A percentile compares a stretch with the other conserved stretches of the same genome.
These are phyloP conservation scores for Auricularia auricula-judae DNA, from an alignment of 768 basidiomycete species.

Conservation along the genomic window DNA sequence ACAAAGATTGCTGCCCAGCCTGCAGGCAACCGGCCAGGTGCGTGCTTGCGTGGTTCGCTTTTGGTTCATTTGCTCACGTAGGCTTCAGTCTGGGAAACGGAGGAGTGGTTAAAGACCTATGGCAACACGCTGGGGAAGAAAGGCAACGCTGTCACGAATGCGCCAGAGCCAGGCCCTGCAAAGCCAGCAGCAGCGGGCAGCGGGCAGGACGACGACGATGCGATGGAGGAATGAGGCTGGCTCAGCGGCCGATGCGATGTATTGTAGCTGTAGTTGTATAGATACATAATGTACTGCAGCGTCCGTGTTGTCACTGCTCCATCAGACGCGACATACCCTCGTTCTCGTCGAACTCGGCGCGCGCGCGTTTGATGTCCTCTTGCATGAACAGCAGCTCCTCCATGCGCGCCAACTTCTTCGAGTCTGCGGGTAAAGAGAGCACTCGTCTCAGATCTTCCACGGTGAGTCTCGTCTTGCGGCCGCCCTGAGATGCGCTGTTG, in stretches of 20 bases:
- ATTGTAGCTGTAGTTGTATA: not conserved
- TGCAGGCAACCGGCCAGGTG: constrained; percentile 68
- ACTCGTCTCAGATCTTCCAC: constrained; percentile 79
- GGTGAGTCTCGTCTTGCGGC: constrained; percentile 63
- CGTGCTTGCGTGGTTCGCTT: constrained; percentile 18
- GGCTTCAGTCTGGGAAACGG: constrained; percentile 81
- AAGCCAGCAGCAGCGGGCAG: not conserved
- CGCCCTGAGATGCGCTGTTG: constrained; percentile 56
- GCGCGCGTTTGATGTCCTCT: constrained; percentile 84
- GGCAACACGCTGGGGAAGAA: constrained; percentile 32
- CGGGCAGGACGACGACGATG: constrained; percentile 30
- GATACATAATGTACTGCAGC: not conserved
- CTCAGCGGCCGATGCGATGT: not conserved
- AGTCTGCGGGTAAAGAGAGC: constrained; percentile 75
- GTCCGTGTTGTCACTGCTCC: not conserved
- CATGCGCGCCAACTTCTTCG: constrained; percentile 85
- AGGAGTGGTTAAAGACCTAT: constrained; percentile 82
- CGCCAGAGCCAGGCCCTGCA: constrained; percentile 13
- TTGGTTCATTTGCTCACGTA: too few species aligned
- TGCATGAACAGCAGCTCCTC: constrained; percentile 90
- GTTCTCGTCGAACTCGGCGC: constrained; percentile 62
- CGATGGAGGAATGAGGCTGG: constrained; percentile 54
- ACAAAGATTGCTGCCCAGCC: constrained; percentile 56
- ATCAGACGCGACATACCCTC: constrained; percentile 28
- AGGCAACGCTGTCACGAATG: not conserved